A percentile compares a stretch with the other conserved stretches of the same genome.
Evolutionary conservation across 2,329 filamentous ascomycete genomes (phyloP).

Genomic region (Cladosporium sp.): DNA sequence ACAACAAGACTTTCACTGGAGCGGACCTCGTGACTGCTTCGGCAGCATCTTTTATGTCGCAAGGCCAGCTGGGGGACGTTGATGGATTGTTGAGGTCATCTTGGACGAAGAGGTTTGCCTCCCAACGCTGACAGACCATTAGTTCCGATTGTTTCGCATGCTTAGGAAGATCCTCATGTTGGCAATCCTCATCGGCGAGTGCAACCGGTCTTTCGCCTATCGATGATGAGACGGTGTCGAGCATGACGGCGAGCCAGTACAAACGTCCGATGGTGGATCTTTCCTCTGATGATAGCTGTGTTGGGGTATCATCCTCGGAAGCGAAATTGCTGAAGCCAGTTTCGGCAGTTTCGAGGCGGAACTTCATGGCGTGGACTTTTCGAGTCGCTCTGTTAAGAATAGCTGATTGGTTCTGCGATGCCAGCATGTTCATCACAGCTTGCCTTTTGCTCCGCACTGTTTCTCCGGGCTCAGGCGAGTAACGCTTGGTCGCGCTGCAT

Average conservation of each 20-base stretch:
- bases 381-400: slow-evolving; percentile 2
- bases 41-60: neutral
- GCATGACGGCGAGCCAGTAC: slow-evolving; percentile 9
- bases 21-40: slow-evolving; percentile 3
- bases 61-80: neutral
- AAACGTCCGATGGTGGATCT: neutral
- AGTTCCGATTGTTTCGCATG: neutral
- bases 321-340: slow-evolving; percentile 5
- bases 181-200: slow-evolving; percentile 3
- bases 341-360: slow-evolving; percentile 1
- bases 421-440: slow-evolving; percentile 4
- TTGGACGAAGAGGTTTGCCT: neutral
- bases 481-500: neutral
- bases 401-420: slow-evolving; percentile 1
- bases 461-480: no score
- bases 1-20: slow-evolving; percentile 1
- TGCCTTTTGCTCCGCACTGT: neutral
- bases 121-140: neutral
- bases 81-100: slow-evolving; percentile 3
- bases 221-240: slow-evolving; percentile 5
- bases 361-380: slow-evolving; percentile 6
- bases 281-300: neutral
- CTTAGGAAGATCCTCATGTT: neutral
- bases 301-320: neutral
- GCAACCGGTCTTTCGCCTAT: slow-evolving; percentile 3